A percentile compares a stretch with the other conserved stretches of the same genome.
These are phyloP conservation scores for Saturnispora saitoi DNA, from an alignment of 805 yeast species.

Conservation along the genomic window DNA sequence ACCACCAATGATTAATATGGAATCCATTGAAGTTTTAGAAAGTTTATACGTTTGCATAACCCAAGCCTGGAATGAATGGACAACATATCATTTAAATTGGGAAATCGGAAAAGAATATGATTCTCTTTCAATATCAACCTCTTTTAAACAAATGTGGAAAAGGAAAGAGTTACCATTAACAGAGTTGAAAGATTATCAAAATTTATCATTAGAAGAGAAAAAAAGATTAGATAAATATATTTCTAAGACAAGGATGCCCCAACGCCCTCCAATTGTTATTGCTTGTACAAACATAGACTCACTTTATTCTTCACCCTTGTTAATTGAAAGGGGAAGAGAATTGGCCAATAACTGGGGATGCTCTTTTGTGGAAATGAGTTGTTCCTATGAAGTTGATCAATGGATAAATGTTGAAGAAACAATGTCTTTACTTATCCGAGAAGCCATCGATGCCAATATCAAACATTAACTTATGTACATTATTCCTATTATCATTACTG, in stretches of 20 bases:
- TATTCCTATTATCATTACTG: neutral
- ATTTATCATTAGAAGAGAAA: constrained; percentile 1
- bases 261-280: constrained; percentile 56
- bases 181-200: constrained; percentile 2
- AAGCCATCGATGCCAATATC: constrained; percentile 19
- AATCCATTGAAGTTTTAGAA: constrained; percentile 30
- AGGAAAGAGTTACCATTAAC: constrained; percentile 19
- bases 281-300: constrained; percentile 57
- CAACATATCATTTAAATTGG: constrained; percentile 48
- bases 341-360: constrained; percentile 56
- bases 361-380: constrained; percentile 58
- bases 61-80: constrained; percentile 69
- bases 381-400: constrained; percentile 26
- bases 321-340: constrained; percentile 49
- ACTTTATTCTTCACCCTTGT: constrained; percentile 49
- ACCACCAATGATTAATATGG: neutral
- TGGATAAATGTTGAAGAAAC: constrained; percentile 48
- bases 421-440: constrained; percentile 49
- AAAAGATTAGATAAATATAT: constrained; percentile 2
- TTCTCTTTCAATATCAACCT: constrained; percentile 49
- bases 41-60: constrained; percentile 47
- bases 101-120: constrained; percentile 61
- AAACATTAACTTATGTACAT: neutral
- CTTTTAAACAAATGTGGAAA: constrained; percentile 52
- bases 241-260: neutral